phyloP scores from a whole-genome alignment of 2,329 filamentous ascomycete species.

The Hypoxylon sp. region DNA sequence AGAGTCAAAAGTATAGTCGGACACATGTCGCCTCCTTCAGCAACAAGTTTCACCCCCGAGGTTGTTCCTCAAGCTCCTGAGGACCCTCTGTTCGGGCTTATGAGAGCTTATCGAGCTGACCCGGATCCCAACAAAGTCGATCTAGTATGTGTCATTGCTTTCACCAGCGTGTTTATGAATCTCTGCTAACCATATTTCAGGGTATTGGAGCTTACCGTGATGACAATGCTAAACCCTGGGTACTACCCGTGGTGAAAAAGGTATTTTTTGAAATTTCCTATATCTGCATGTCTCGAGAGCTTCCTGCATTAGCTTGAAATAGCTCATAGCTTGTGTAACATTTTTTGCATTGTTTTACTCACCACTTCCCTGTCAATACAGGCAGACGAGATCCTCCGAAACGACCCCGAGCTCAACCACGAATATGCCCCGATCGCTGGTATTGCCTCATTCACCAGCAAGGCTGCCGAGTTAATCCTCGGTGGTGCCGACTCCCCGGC shows the following conservation, averaged over 20 bases:
- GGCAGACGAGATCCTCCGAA: conserved; percentile 91
- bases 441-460: conserved; percentile 85
- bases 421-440: conserved; percentile 98
- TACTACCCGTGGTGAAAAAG: conserved; percentile 96
- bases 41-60: conserved; percentile 81
- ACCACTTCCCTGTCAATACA: conserved; percentile 59
- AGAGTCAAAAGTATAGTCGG: conserved; percentile 74
- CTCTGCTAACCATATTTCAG: conserved; percentile 54
- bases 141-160: conserved; percentile 71
- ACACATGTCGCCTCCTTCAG: conserved; percentile 77
- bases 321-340: conserved; percentile 17
- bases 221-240: conserved; percentile 96
- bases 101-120: conserved; percentile 89
- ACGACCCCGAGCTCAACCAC: conserved; percentile 93
- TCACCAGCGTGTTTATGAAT: conserved; percentile 23
- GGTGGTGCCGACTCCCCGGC: conserved; percentile 82
- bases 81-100: conserved; percentile 94
- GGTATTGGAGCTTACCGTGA: conserved; percentile 95
- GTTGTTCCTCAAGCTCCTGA: conserved; percentile 91
- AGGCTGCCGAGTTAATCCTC: conserved; percentile 91
- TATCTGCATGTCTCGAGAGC: background rate
- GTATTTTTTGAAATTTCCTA: conserved; percentile 65
- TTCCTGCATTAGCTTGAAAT: conserved; percentile 20
- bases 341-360: conserved; percentile 34
- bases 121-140: conserved; percentile 86